phyloP scores from a whole-genome alignment of 2,329 filamentous ascomycete genomes.

The Seiridium cupressi region DNA sequence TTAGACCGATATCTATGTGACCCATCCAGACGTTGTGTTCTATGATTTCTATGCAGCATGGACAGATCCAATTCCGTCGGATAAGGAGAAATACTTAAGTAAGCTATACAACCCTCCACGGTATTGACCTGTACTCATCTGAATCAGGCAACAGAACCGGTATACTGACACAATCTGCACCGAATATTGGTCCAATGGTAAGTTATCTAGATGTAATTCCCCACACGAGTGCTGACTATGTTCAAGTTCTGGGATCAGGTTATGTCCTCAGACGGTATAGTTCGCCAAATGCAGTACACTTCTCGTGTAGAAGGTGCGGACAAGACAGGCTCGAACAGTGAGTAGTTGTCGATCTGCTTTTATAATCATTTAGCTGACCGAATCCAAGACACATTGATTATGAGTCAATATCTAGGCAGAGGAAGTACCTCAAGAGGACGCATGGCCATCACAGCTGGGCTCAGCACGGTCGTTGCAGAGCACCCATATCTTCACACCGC shows the following conservation, averaged over 20 bases:
- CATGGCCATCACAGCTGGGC: slow-evolving; percentile 56
- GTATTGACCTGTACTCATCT: neutral
- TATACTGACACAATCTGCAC: slow-evolving; percentile 60
- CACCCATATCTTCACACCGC: slow-evolving; percentile 58
- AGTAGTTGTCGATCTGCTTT: slow-evolving; percentile 1
- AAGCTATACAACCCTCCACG: slow-evolving; percentile 13
- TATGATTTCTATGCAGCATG: slow-evolving; percentile 68
- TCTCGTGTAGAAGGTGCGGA: slow-evolving; percentile 58
- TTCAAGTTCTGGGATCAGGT: slow-evolving; percentile 54
- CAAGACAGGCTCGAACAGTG: slow-evolving; percentile 29
- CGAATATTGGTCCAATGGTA: slow-evolving; percentile 59
- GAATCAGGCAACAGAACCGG: slow-evolving; percentile 16
- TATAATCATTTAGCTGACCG: neutral
- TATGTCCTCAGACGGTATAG: slow-evolving; percentile 53
- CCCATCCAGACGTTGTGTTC: slow-evolving; percentile 45
- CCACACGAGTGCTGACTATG: neutral
- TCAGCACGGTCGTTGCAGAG: slow-evolving; percentile 57
- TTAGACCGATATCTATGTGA: slow-evolving; percentile 44
- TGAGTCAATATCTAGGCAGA: slow-evolving; percentile 63
- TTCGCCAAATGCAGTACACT: slow-evolving; percentile 65
- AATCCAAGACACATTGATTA: slow-evolving; percentile 41
- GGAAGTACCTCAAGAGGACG: slow-evolving; percentile 60
- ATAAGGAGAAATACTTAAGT: slow-evolving; percentile 43
- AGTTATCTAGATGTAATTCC: slow-evolving; percentile 8
- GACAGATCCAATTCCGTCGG: slow-evolving; percentile 41